phyloP scores from a whole-genome alignment of 495 filamentous ascomycete species.

The Chaetomium fimeti region DNA sequence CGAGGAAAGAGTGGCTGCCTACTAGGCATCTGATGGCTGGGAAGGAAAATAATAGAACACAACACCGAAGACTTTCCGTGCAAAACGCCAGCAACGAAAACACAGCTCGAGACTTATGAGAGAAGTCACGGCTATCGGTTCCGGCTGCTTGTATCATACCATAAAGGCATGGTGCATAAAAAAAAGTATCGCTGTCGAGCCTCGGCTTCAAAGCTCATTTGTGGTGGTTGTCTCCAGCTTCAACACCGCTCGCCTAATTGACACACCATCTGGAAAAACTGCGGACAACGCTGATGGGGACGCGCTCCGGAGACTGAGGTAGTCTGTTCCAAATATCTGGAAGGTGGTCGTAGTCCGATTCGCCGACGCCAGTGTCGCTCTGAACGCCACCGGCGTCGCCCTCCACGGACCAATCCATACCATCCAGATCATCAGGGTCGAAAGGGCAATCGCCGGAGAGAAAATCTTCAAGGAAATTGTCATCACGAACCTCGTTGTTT shows the following conservation, averaged over 20 bases:
- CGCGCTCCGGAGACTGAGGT: background rate
- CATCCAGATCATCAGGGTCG: conserved; percentile 9
- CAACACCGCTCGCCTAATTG: background rate
- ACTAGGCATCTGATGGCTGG: conserved; percentile 3
- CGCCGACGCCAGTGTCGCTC: background rate
- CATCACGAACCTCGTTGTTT: conserved; percentile 50
- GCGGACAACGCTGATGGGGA: background rate
- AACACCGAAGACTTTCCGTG: background rate
- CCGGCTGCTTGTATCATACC: background rate
- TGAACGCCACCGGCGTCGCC: background rate
- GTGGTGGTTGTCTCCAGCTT: background rate
- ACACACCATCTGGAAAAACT: background rate
- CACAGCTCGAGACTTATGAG: conserved; percentile 13
- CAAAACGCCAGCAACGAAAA: background rate
- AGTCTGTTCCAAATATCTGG: conserved; percentile 4
- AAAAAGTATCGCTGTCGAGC: background rate
- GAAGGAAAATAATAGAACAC: background rate
- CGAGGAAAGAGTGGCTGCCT: background rate
- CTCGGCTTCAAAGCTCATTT: background rate
- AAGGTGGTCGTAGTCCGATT: conserved; percentile 5
- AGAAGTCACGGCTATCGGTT: conserved; percentile 14
- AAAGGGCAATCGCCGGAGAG: background rate
- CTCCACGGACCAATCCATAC: background rate
- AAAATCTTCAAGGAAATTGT: conserved; percentile 18
- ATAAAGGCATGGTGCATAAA: background rate